A percentile compares a stretch with the other conserved stretches of the same genome.
phyloP scores from a whole-genome alignment of 768 basidiomycete species.

The Russula brevipes region DNA sequence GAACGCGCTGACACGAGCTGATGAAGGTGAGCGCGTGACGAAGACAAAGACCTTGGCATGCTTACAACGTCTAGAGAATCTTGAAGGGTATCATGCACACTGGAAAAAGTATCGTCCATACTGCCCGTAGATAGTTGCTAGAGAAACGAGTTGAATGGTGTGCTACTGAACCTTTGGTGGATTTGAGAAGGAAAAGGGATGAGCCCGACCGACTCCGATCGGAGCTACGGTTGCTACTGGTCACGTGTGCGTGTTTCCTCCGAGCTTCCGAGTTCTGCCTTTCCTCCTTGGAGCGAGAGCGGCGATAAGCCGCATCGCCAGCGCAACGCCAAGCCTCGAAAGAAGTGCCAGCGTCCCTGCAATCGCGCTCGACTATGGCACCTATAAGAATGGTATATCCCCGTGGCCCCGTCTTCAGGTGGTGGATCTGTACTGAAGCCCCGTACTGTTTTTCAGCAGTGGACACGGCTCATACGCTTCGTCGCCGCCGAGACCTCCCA shows the following conservation, averaged over 20 bases:
- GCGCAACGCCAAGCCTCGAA: background rate
- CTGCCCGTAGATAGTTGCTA: background rate
- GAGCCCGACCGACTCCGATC: no score
- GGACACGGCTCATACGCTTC: constrained; percentile 80
- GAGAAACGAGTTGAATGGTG: background rate
- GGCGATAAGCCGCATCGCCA: background rate
- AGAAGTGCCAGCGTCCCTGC: background rate
- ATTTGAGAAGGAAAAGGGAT: no score
- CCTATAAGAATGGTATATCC: constrained; percentile 52
- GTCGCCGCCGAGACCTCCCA: constrained; percentile 67
- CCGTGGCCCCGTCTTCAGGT: background rate
- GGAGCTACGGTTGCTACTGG: background rate
- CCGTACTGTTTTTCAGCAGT: constrained; percentile 42
- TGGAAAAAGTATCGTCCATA: constrained; percentile 4
- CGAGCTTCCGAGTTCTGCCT: no score
- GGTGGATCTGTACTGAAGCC: background rate
- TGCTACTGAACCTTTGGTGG: background rate
- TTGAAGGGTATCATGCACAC: constrained; percentile 47
- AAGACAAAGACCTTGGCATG: background rate
- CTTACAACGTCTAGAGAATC: constrained; percentile 67
- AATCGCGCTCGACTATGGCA: constrained; percentile 39
- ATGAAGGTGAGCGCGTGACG: background rate
- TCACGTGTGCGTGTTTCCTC: constrained; percentile 20
- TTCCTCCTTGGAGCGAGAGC: no score
- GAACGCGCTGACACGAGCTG: constrained; percentile 63